These are phyloP conservation scores for Punctularia strigosozonata DNA, from an alignment of 768 basidiomycete species.

Conservation along the genomic window DNA sequence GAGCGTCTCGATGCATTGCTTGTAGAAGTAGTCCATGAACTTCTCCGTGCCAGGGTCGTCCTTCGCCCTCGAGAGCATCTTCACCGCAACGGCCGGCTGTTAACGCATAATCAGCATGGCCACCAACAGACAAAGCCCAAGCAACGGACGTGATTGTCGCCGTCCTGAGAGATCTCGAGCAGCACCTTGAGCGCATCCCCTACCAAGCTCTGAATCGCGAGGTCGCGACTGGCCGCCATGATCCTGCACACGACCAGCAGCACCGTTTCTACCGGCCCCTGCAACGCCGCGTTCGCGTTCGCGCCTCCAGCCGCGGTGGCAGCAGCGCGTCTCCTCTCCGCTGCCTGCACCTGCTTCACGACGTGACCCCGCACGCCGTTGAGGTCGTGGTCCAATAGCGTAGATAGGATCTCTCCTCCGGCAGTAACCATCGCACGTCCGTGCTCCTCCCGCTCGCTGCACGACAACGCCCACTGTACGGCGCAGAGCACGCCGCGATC, in stretches of 20 bases:
- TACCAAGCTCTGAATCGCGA: conserved; percentile 84
- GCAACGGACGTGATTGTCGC: conserved; percentile 9
- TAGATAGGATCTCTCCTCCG: conserved; percentile 75
- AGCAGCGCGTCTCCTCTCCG: no score
- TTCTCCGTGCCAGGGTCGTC: conserved; percentile 81
- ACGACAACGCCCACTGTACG: conserved; percentile 85
- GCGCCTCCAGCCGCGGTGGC: conserved; percentile 45
- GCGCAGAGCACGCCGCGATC: conserved; percentile 83
- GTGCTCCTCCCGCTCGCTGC: conserved; percentile 41
- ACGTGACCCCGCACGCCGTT: conserved; percentile 78
- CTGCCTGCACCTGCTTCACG: conserved; percentile 66
- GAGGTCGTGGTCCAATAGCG: conserved; percentile 84
- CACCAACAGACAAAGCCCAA: conserved; percentile 7
- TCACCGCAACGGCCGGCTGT: conserved; percentile 22
- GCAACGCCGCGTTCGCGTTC: conserved; percentile 48
- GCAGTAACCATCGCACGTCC: conserved; percentile 59
- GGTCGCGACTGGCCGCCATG: conserved; percentile 67
- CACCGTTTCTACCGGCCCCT: no score
- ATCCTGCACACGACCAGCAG: conserved; percentile 65
- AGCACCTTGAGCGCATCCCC: conserved; percentile 78
- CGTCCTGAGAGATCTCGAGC: conserved; percentile 58
- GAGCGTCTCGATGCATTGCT: conserved; percentile 63
- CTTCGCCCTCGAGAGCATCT: conserved; percentile 46
- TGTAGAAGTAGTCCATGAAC: conserved; percentile 92
- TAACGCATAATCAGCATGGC: neutral